A percentile compares a stretch with the other conserved stretches of the same genome.
phyloP scores from a whole-genome alignment of 2,329 filamentous ascomycete species.

The Aspergillus amoenus region DNA sequence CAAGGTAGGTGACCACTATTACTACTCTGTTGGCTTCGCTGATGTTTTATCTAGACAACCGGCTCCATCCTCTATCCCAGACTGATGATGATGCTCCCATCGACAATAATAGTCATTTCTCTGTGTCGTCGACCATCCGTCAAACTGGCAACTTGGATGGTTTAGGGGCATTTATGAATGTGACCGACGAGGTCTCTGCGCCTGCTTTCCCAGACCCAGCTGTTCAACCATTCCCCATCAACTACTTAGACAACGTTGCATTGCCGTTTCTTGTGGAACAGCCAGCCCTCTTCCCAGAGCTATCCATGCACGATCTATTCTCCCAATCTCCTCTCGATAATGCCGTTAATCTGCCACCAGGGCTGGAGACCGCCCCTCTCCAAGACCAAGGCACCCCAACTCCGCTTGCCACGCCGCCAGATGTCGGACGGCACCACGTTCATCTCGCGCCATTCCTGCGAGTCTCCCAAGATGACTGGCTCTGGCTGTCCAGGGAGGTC shows the following conservation, averaged over 20 bases:
- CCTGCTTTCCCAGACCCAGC: not conserved
- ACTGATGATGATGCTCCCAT: too few species aligned
- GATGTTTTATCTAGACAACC: too few species aligned
- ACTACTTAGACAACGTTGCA: constrained; percentile 5
- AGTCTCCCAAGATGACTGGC: constrained; percentile 9
- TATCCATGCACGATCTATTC: not conserved
- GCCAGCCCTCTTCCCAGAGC: not conserved
- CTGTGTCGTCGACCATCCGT: too few species aligned
- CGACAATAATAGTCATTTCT: too few species aligned
- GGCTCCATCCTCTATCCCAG: too few species aligned
- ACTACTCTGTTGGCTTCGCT: too few species aligned
- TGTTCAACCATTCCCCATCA: not conserved
- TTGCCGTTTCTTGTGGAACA: not conserved
- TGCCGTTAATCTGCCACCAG: not conserved
- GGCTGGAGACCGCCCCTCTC: not conserved
- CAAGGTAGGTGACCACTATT: too few species aligned
- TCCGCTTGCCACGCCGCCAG: not conserved
- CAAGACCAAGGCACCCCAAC: not conserved
- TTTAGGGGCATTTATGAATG: too few species aligned
- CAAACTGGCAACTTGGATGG: too few species aligned
- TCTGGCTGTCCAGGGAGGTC: constrained; percentile 1
- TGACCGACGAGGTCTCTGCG: too few species aligned
- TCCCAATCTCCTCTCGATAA: not conserved
- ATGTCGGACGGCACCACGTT: not conserved
- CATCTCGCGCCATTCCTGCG: not conserved